phyloP scores from a whole-genome alignment of 106 monocot genomes.

The Allium sativum region DNA sequence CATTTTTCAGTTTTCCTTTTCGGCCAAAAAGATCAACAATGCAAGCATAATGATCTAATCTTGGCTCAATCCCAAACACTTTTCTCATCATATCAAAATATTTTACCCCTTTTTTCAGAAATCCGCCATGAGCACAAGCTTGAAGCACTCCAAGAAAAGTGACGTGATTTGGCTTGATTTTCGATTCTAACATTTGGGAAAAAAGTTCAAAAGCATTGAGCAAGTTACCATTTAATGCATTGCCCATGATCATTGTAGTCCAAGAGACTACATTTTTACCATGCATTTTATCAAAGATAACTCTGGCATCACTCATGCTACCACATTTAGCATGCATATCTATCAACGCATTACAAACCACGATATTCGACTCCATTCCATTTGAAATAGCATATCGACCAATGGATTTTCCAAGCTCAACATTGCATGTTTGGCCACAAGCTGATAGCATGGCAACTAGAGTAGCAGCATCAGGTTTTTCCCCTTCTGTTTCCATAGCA shows the following conservation, averaged over 20 bases:
- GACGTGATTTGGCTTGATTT: constrained; percentile 19
- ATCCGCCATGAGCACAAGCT: constrained; percentile 40
- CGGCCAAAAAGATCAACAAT: constrained; percentile 38
- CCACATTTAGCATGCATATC: constrained; percentile 50
- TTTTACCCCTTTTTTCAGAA: constrained; percentile 19
- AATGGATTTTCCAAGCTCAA: constrained; percentile 29
- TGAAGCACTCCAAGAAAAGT: constrained; percentile 35
- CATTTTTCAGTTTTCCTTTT: constrained; percentile 19
- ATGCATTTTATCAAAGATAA: constrained; percentile 20
- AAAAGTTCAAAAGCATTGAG: constrained; percentile 24
- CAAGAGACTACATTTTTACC: constrained; percentile 29
- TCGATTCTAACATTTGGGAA: constrained; percentile 14
- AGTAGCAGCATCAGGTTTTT: constrained; percentile 28
- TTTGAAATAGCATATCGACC: constrained; percentile 9
- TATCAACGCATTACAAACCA: constrained; percentile 25
- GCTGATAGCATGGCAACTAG: constrained; percentile 30
- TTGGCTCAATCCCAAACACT: constrained; percentile 14
- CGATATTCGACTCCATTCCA: constrained; percentile 9
- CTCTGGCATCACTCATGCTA: constrained; percentile 14
- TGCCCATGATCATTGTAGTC: constrained; percentile 32
- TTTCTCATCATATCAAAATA: constrained; percentile 26
- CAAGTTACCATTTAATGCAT: constrained; percentile 27
- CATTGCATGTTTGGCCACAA: constrained; percentile 19
- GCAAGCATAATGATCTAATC: constrained; percentile 36
- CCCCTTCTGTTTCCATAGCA: constrained; percentile 22